Base-by-base conservation (phyloP, 2,329 filamentous ascomycete species). In the Hymenoscyphus repandus region DNA sequence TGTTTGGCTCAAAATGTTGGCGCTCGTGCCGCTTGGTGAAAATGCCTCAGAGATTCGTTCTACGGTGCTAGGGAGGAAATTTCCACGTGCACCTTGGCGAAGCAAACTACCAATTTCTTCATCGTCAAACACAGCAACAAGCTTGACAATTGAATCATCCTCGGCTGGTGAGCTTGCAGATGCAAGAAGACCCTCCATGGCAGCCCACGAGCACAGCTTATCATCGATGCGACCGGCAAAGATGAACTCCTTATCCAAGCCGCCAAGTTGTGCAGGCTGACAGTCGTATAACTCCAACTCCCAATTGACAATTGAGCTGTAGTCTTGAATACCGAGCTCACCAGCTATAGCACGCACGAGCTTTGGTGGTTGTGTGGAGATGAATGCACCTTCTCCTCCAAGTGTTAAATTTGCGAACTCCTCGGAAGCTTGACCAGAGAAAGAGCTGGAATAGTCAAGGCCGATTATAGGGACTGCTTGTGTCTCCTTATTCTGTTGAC, bases 141-240 rank as follows among this genome's bases (percentile, higher is more conserved):
- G 76, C 71, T 95, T 95, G 69, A 97, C 83, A 48, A 85, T 79
- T n/a, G 83, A 78, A 53, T 85, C 79, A 9, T 73, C 67, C 1
- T 78, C 72, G 31, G 75, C 72, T 5, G 84, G 80, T 17, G 69
- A 58, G 27, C 75, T 71, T 11, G 80, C 73, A 15, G 85, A 82
- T 45, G 85, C 82, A 27, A 96, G 75, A 0, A 99, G 82, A 3
- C 83, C 91, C 68, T 91, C 84, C 47, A 96, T 77, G 6, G 93
- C 92, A 6, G 90, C 83, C 84, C 90, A 97, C 31, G 88, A 95
- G 76, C 93, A 97, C 42, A 99, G 84, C 75, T 96, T 97, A 73
- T 99, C 93, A 67, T 99, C 93, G 59, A 97, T 93, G 48, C 93
- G 86, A 52, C 92, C 91, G 7, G 89, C 92, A 58, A 92, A 96